Base-by-base conservation (phyloP, 2,329 filamentous ascomycete genomes). In the Pseudogymnoascus sp. region DNA sequence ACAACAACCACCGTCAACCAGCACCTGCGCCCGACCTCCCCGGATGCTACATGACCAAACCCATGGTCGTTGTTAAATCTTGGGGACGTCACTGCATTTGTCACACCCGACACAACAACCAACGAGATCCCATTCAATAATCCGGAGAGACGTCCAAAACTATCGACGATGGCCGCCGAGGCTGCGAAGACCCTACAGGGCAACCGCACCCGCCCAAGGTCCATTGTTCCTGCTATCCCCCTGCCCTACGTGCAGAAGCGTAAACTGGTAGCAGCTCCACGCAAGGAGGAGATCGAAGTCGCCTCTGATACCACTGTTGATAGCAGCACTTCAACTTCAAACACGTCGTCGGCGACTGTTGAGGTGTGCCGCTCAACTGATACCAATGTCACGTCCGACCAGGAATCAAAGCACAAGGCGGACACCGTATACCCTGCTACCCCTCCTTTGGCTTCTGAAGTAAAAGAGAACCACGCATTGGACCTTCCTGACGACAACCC, bases 11-110 rank as follows among this genome's bases (percentile, higher is more conserved):
- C 58, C 63, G 51, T 58, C 65, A 63, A 67, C 44, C 44, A 55
- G 33, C 48, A 33, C 29, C 48, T 55, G 48, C 48, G 48, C 48
- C 29, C 48, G 69, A 69, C 69, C 38, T 70, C 70, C 71, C 70
- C 70, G 68, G 70, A 71, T 71, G 63, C 66, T 71, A 69, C 70
- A 72, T 71, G 69, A 71, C 69, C 69, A 66, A 61, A 58, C 59
- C 59, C 35, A 62, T 66, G 71, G 71, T 71, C 69, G 69, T 68
- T 67, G 71, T 71, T 71, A 64, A 72, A 71, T 71, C 70, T 72
- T 71, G 71, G 71, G 71, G 71, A 73, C 69, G 71, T 72, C 71
- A 66, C 65, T 67, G 58, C 64, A 58, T 35, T 59, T 62, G 38
- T 44, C 42, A 55, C 48, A 29, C 31, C 44, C 41, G 60, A 35